Percentiles rank a stretch among this genome's conserved stretches.
These are phyloP conservation scores for Bipolaris oryzae DNA, from an alignment of 2,329 filamentous ascomycete genomes.

Conservation along the genomic window DNA sequence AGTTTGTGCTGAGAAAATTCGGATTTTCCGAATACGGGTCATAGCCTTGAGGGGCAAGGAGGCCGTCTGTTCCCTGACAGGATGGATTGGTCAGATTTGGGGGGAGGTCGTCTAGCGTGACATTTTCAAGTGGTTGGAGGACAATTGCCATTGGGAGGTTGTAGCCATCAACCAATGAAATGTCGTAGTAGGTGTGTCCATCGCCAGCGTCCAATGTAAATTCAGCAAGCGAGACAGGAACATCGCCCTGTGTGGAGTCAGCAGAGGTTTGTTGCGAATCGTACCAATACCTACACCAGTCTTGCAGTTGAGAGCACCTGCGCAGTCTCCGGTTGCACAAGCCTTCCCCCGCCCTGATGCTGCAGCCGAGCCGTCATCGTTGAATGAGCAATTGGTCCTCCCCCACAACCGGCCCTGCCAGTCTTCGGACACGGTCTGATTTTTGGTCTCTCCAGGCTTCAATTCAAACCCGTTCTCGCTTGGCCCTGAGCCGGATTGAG, in stretches of 20 bases:
- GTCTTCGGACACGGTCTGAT: conserved; percentile 70
- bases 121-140: conserved; percentile 61
- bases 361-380: conserved; percentile 64
- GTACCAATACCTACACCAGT: conserved; percentile 63
- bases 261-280: neutral
- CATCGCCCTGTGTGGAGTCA: conserved; percentile 63
- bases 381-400: conserved; percentile 81
- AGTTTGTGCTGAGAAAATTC: conserved; percentile 65
- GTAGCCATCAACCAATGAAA: conserved; percentile 84
- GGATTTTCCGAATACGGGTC: conserved; percentile 59
- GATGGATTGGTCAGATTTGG: conserved; percentile 78
- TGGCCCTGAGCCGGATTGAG: conserved; percentile 73
- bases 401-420: conserved; percentile 87
- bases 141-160: conserved; percentile 72
- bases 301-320: conserved; percentile 70
- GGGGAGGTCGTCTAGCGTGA: conserved; percentile 66
- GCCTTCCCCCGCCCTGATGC: conserved; percentile 58
- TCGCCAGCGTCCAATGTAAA: conserved; percentile 75
- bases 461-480: conserved; percentile 72
- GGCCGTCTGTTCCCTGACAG: conserved; percentile 73
- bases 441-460: conserved; percentile 60
- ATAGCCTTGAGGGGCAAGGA: conserved; percentile 56
- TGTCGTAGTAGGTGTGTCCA: conserved; percentile 79
- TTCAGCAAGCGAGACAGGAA: conserved; percentile 78
- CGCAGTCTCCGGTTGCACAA: conserved; percentile 79